Conservation (phyloP, 768 basidiomycete genomes). For the Rhodocollybia butyracea region DNA sequence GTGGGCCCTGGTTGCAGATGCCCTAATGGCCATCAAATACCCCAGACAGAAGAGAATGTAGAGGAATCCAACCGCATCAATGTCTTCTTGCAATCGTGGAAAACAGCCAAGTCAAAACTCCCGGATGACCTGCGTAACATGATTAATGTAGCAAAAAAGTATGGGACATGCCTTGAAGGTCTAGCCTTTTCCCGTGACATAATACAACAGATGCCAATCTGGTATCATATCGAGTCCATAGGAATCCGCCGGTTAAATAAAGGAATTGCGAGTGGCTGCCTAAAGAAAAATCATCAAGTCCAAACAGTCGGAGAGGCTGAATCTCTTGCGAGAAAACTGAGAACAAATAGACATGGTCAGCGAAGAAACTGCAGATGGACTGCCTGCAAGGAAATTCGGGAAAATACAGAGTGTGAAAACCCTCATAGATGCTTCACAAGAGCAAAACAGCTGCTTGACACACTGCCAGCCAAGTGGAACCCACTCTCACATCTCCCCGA, state of each 20-base stretch:
- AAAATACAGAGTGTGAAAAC: background rate
- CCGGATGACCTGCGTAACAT: conserved; percentile 13
- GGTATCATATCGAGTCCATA: conserved; percentile 23
- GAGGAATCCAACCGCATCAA: no score
- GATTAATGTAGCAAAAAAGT: conserved; percentile 19
- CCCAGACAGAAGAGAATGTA: conserved; percentile 11
- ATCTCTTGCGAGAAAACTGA: conserved; percentile 8
- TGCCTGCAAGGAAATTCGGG: background rate
- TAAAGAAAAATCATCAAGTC: conserved; percentile 3
- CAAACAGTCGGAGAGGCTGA: conserved; percentile 6
- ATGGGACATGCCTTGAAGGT: conserved; percentile 13
- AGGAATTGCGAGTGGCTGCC: conserved; percentile 4
- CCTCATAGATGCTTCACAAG: background rate
- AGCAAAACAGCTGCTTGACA: background rate
- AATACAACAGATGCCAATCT: conserved; percentile 22
- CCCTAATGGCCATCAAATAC: background rate
- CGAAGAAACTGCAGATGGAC: background rate
- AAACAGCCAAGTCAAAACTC: conserved; percentile 14
- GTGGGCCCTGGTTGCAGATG: conserved; percentile 8
- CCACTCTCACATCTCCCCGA: background rate
- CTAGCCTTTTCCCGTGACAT: conserved; percentile 6
- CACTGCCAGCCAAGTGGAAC: background rate
- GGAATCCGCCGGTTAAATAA: conserved; percentile 2
- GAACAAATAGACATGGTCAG: background rate
- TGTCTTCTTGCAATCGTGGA: conserved; percentile 26